Percentiles rank a stretch among this genome's conserved stretches.
phyloP scores from a whole-genome alignment of 306 rosid species.

The Hippophae rhamnoides region DNA sequence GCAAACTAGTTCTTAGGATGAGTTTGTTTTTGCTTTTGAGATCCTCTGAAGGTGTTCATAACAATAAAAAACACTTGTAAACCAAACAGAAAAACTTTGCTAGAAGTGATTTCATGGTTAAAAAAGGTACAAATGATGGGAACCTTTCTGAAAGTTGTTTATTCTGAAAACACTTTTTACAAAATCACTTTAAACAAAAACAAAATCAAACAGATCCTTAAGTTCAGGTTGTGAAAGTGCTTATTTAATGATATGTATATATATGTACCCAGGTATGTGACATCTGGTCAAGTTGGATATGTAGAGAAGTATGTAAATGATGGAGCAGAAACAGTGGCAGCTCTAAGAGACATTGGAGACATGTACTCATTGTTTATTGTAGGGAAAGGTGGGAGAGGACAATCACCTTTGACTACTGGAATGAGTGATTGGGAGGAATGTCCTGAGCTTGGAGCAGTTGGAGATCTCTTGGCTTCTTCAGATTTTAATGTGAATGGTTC shows the following conservation, averaged over 20 bases:
- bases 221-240: not conserved
- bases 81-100: too few relatives aligned
- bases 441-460: constrained; percentile 92
- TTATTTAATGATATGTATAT: not conserved
- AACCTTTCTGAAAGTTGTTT: too few relatives aligned
- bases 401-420: constrained; percentile 66
- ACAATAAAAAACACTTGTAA: too few relatives aligned
- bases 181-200: too few relatives aligned
- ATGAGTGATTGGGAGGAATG: constrained; percentile 97
- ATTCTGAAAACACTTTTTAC: too few relatives aligned
- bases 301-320: constrained; percentile 62
- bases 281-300: constrained; percentile 69
- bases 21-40: too few relatives aligned
- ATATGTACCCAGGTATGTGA: constrained; percentile 32
- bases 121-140: too few relatives aligned
- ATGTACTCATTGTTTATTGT: constrained; percentile 73
- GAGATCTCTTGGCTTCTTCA: constrained; percentile 87
- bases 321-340: constrained; percentile 54
- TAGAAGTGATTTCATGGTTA: too few relatives aligned
- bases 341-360: constrained; percentile 57
- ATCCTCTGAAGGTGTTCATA: too few relatives aligned
- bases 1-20: too few relatives aligned
- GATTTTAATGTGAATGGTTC: constrained; percentile 69
- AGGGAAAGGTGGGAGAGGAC: constrained; percentile 77
- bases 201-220: too few relatives aligned